These are phyloP conservation scores for Leccinum imitatum DNA, from an alignment of 768 basidiomycete genomes.

Conservation along the genomic window DNA sequence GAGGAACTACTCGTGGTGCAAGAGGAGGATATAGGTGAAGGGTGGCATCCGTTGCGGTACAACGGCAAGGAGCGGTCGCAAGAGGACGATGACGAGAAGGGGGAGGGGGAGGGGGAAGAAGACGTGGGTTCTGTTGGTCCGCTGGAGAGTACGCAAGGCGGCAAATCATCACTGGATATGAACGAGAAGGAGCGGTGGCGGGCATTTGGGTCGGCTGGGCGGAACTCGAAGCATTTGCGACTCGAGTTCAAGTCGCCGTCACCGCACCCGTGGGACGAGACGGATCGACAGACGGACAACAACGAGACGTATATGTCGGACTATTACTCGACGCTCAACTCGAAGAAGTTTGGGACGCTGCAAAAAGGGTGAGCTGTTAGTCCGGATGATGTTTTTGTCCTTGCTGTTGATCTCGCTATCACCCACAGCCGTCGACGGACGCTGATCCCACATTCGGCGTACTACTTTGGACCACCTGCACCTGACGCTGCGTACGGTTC, in stretches of 20 bases:
- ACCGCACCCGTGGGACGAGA: constrained; percentile 67
- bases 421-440: constrained; percentile 37
- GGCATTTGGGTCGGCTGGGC: constrained; percentile 20
- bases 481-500: constrained; percentile 80
- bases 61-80: constrained; percentile 12
- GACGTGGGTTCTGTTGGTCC: constrained; percentile 16
- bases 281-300: constrained; percentile 48
- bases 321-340: constrained; percentile 44
- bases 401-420: constrained; percentile 20
- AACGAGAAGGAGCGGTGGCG: constrained; percentile 31
- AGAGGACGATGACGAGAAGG: constrained; percentile 6
- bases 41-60: constrained; percentile 28
- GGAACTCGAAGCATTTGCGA: constrained; percentile 44
- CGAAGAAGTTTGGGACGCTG: constrained; percentile 44
- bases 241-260: constrained; percentile 51
- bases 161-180: constrained; percentile 12
- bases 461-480: constrained; percentile 81
- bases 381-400: background rate
- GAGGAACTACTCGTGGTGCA: constrained; percentile 22
- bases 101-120: constrained; percentile 2
- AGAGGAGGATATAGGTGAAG: constrained; percentile 27
- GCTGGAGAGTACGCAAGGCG: constrained; percentile 12
- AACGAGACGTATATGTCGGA: constrained; percentile 30
- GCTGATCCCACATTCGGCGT: constrained; percentile 73
- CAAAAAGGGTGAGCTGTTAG: constrained; percentile 41